Base-by-base conservation (phyloP, 2,329 filamentous ascomycete genomes). In the Fusarium annulatum region DNA sequence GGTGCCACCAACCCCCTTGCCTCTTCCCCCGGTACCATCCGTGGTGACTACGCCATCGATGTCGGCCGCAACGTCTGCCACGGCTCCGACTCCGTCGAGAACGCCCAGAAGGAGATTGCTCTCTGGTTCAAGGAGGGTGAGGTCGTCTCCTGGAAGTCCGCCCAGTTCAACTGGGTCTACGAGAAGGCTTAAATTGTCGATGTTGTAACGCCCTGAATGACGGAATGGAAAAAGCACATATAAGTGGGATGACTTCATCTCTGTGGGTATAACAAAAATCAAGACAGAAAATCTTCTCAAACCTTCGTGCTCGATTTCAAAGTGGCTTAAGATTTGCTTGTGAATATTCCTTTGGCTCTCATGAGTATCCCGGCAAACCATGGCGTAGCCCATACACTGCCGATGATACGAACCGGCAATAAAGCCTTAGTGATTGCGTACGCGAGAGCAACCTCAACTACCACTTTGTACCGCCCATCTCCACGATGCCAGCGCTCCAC, bases 51-150 rank as follows among this genome's bases (percentile, higher is more conserved):
- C 85, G 93, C 93, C 85, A 93, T 96, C 80, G 91, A 86, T 69
- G 83, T 86, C 84, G 96, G 96, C 88, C 94, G 96, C 86, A 99
- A 99, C 90, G 95, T 98, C 88, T 98, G 96, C 94, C 96, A 99
- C 92, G 96, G 96, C 85, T 98, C 95, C 86, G 96, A 99, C 91
- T 92, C 90, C 84, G 96, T 99, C 86, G 96, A 99, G 92, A 97
- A 91, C 89, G 96, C 96, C 87, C 91, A 98, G 93, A 98, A 98
- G 94, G 96, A 99, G 90, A 99, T 99, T 84, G 93, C 92, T 82
- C 92, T 98, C 84, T 99, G 96, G 96, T 99, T 99, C 93, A 92
- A 93, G 87, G 88, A 93, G 79, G 91, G 91, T 79, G 96, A 98
- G 86, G 84, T 97, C 82, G 86, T 94, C 86, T 89, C 83, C 87